Conservation (phyloP, 257 asterid genomes). For the Paraleonurus japonicus region DNA sequence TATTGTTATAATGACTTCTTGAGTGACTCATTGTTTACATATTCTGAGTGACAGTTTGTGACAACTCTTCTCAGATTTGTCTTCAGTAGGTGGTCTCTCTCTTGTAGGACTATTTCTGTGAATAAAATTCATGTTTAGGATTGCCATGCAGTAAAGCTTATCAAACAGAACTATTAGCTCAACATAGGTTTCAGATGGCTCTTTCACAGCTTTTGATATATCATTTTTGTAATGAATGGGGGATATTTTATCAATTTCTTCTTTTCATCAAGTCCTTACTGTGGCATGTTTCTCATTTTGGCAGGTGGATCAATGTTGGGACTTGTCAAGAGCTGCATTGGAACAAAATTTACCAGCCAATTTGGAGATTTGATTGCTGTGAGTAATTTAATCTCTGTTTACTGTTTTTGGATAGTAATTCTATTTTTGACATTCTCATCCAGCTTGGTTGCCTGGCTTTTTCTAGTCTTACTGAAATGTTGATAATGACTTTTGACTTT, state of each 20-base stretch:
- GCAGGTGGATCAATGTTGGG: constrained; percentile 84
- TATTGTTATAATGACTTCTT: neutral
- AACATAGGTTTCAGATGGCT: neutral
- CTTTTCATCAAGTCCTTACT: constrained; percentile 18
- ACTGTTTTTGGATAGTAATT: neutral
- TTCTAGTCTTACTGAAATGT: neutral
- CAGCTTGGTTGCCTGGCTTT: neutral
- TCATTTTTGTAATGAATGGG: neutral
- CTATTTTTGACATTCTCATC: neutral
- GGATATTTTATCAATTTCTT: constrained; percentile 2
- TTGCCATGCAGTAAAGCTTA: neutral
- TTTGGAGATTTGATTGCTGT: constrained; percentile 95
- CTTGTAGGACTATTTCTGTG: neutral
- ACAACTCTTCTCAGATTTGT: neutral
- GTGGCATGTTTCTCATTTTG: constrained; percentile 23
- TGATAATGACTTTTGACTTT: neutral
- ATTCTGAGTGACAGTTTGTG: neutral
- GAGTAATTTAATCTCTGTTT: constrained; percentile 33
- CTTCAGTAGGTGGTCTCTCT: neutral
- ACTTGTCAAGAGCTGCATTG: constrained; percentile 92
- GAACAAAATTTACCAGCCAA: constrained; percentile 93
- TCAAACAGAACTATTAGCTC: constrained; percentile 19
- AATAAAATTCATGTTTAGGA: neutral
- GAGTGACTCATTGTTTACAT: neutral
- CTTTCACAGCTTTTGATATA: constrained; percentile 1